Conservation (phyloP, 2,329 filamentous ascomycete genomes). For the Beauveria asiatica region DNA sequence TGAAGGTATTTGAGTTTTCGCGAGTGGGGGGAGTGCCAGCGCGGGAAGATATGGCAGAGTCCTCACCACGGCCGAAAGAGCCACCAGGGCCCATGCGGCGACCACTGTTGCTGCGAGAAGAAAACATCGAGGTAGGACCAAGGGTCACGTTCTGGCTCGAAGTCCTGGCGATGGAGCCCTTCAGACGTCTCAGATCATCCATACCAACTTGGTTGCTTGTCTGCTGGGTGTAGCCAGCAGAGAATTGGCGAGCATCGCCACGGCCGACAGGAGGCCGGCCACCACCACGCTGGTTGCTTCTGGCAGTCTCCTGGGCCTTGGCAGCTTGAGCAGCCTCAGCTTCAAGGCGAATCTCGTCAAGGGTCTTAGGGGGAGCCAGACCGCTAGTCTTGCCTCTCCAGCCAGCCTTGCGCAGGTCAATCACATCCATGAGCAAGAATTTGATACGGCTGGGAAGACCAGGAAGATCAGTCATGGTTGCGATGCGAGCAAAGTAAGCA, state of each 20-base stretch:
- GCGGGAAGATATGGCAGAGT: constrained; percentile 80
- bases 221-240: constrained; percentile 59
- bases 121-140: constrained; percentile 80
- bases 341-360: constrained; percentile 81
- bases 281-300: constrained; percentile 53
- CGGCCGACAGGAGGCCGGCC: constrained; percentile 68
- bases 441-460: constrained; percentile 78
- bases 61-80: constrained; percentile 66
- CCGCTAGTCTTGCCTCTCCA: constrained; percentile 85
- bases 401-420: constrained; percentile 68
- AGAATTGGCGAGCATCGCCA: constrained; percentile 81
- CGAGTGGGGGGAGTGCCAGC: constrained; percentile 74
- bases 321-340: constrained; percentile 69
- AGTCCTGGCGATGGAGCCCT: constrained; percentile 49
- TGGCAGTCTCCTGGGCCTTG: constrained; percentile 67
- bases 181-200: constrained; percentile 84
- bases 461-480: constrained; percentile 69
- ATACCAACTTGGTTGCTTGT: constrained; percentile 81
- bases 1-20: constrained; percentile 73
- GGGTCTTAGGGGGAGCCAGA: constrained; percentile 87
- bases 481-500: constrained; percentile 85
- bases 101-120: constrained; percentile 84
- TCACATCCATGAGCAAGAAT: constrained; percentile 94
- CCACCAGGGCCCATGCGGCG: constrained; percentile 70
- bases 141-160: constrained; percentile 58